A percentile compares a stretch with the other conserved stretches of the same genome.
Conservation (phyloP, 2,329 filamentous ascomycete species). For the Capronia epimyces region DNA sequence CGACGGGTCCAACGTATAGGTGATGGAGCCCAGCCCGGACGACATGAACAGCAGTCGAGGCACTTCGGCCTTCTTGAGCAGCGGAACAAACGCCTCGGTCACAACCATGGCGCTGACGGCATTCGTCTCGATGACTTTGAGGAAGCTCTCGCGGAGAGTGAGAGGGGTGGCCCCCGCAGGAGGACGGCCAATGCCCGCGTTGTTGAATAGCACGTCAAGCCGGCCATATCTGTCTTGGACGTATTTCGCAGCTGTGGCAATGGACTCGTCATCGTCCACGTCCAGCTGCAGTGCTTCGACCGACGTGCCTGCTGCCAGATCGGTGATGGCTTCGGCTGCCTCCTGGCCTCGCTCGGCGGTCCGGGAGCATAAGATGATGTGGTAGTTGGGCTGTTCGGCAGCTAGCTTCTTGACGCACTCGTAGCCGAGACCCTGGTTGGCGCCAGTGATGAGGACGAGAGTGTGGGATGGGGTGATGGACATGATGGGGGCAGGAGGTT, state of each 20-base stretch:
- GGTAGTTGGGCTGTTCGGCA: constrained; percentile 34
- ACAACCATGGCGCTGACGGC: constrained; percentile 9
- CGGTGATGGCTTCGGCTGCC: constrained; percentile 11
- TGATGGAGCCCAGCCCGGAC: constrained; percentile 19
- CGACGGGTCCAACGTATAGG: constrained; percentile 9
- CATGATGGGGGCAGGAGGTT: neutral
- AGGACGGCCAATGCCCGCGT: constrained; percentile 17
- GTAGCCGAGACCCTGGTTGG: constrained; percentile 22
- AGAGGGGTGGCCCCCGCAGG: neutral
- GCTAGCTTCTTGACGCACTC: constrained; percentile 25
- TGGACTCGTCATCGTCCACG: constrained; percentile 15
- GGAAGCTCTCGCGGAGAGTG: constrained; percentile 13
- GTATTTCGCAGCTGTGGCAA: constrained; percentile 18
- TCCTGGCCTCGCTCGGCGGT: constrained; percentile 36
- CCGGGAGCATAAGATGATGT: constrained; percentile 32
- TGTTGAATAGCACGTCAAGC: constrained; percentile 27
- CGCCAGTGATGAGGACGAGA: constrained; percentile 21
- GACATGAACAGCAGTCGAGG: constrained; percentile 24
- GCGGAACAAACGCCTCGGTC: constrained; percentile 20
- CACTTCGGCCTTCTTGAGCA: constrained; percentile 18
- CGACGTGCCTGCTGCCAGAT: constrained; percentile 6
- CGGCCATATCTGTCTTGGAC: constrained; percentile 21
- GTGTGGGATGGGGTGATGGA: constrained; percentile 9
- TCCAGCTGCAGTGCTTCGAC: constrained; percentile 19
- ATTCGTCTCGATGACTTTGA: constrained; percentile 25